Percentiles rank a stretch among this genome's conserved stretches.
Conservation (phyloP, 169 alveolate species). For the Eimeria acervulina region DNA sequence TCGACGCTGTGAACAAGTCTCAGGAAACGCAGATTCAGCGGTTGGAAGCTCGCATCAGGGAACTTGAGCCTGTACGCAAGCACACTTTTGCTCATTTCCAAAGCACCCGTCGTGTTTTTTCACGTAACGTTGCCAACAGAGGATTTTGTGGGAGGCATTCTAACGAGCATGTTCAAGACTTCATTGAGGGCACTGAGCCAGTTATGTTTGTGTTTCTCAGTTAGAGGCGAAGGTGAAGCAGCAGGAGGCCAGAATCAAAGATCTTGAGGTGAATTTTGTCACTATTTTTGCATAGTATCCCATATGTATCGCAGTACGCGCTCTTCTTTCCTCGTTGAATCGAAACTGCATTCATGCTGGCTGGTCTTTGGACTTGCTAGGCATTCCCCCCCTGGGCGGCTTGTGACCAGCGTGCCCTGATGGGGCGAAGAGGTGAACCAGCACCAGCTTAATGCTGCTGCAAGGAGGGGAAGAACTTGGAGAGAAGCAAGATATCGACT, state of each 20-base stretch:
- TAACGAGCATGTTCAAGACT: neutral
- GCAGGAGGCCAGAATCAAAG: constrained; percentile 55
- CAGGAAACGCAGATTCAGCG: constrained; percentile 64
- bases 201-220: constrained; percentile 7
- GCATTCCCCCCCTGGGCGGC: neutral
- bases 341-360: neutral
- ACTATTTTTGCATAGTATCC: neutral
- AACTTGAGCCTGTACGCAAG: constrained; percentile 49
- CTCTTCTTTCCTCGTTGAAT: neutral
- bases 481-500: neutral
- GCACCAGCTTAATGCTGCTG: neutral
- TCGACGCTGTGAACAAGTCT: constrained; percentile 64
- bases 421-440: neutral
- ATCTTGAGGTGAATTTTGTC: constrained; percentile 31
- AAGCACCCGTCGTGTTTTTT: neutral
- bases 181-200: neutral
- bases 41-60: constrained; percentile 59
- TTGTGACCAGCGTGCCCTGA: neutral
- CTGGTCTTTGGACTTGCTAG: neutral
- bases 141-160: neutral
- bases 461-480: neutral
- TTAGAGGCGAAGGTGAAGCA: constrained; percentile 71
- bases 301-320: neutral
- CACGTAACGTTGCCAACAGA: neutral
- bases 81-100: neutral